Evolutionary conservation across 2,329 filamentous ascomycete genomes (phyloP).

Genomic region (Onygenales sp.): DNA sequence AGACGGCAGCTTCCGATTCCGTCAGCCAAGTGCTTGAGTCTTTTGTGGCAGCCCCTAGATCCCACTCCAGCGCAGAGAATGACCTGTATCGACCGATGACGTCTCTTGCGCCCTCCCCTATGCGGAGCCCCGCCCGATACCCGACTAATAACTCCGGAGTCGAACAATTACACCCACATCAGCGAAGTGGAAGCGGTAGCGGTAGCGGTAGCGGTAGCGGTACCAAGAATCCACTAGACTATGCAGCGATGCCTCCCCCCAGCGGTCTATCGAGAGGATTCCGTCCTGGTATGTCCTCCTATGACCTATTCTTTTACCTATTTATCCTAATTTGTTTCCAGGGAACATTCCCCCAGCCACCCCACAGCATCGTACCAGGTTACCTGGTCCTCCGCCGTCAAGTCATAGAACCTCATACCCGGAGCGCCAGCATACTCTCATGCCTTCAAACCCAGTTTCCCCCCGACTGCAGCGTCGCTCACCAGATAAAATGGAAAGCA

Average conservation of each 20-base stretch:
- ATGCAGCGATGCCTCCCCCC: constrained; percentile 23
- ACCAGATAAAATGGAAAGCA: constrained; percentile 1
- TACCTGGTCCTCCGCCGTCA: constrained; percentile 4
- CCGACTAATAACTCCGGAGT: constrained; percentile 19
- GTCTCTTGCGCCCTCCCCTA: constrained; percentile 16
- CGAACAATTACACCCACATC: constrained; percentile 29
- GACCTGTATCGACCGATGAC: constrained; percentile 10
- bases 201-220: constrained; percentile 28
- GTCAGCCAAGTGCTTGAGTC: constrained; percentile 38
- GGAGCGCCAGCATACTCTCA: background rate
- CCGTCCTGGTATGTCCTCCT: constrained; percentile 16
- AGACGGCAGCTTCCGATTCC: constrained; percentile 45
- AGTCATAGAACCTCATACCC: background rate
- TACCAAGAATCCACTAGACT: constrained; percentile 14
- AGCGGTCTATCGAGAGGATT: constrained; percentile 12
- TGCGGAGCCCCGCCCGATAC: constrained; percentile 13
- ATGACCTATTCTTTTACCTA: background rate
- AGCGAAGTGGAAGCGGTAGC: constrained; percentile 31
- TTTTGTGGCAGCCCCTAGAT: constrained; percentile 14
- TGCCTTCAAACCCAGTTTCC: constrained; percentile 1
- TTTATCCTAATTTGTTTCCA: constrained; percentile 3
- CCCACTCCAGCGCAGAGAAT: constrained; percentile 8
- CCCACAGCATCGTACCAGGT: constrained; percentile 11
- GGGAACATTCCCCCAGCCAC: constrained; percentile 8
- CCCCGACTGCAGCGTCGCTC: constrained; percentile 4